Evolutionary conservation across 116 monocot species (phyloP).

Genomic region (Papilionanthe hybrid): DNA sequence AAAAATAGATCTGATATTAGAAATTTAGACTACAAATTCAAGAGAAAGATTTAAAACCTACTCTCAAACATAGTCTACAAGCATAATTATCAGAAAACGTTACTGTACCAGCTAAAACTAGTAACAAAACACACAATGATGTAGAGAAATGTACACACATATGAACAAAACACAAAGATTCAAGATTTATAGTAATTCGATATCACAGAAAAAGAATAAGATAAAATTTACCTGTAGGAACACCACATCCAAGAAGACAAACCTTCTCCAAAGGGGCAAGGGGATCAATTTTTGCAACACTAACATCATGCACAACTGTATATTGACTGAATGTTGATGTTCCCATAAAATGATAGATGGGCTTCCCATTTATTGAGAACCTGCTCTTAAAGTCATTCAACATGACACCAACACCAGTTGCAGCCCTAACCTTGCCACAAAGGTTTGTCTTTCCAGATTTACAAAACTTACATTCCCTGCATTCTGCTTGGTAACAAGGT

Average conservation of each 20-base stretch:
- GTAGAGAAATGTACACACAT: not conserved
- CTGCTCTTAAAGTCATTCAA: constrained; percentile 84
- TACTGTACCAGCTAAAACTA: not conserved
- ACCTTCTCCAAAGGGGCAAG: constrained; percentile 87
- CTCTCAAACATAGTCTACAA: no score
- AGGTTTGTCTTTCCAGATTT: constrained; percentile 98
- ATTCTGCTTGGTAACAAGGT: constrained; percentile 98
- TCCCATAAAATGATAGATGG: constrained; percentile 95
- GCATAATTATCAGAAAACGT: not conserved
- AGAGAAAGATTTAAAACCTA: not conserved
- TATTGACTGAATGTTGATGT: constrained; percentile 99
- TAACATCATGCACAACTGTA: constrained; percentile 97
- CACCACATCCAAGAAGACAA: constrained; percentile 89
- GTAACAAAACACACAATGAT: not conserved
- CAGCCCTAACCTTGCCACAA: constrained; percentile 88
- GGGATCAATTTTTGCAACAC: constrained; percentile 96
- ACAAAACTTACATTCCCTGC: constrained; percentile 94
- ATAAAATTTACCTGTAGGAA: constrained; percentile 66
- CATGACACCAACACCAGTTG: constrained; percentile 98
- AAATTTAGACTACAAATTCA: not conserved
- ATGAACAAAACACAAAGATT: not conserved
- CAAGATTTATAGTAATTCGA: not conserved
- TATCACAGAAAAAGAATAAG: not conserved
- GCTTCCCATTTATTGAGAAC: constrained; percentile 85
- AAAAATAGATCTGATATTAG: no score